Evolutionary conservation across 2,329 filamentous ascomycete genomes (phyloP).

Genomic region (Nemania diffusa): DNA sequence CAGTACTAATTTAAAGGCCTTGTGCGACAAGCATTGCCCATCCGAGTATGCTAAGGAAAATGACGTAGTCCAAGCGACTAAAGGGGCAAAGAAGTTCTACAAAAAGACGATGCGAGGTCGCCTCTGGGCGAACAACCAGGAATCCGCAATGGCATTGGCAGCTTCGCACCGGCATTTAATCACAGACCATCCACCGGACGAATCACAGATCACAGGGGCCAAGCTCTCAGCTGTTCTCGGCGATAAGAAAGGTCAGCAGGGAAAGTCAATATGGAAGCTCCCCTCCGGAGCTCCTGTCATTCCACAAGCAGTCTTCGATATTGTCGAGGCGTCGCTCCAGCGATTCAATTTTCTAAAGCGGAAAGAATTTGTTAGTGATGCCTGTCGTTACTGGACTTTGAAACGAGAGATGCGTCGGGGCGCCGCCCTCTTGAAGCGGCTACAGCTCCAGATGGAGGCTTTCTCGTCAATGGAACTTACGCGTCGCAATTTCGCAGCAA

Average conservation of each 20-base stretch:
- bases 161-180: constrained; percentile 73
- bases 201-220: constrained; percentile 83
- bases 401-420: constrained; percentile 94
- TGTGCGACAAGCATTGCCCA: constrained; percentile 95
- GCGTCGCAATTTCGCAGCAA: constrained; percentile 91
- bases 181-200: constrained; percentile 78
- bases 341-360: constrained; percentile 84
- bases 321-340: constrained; percentile 83
- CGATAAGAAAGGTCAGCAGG: constrained; percentile 76
- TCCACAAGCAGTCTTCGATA: constrained; percentile 85
- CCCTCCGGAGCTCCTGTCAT: constrained; percentile 96
- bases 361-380: constrained; percentile 92
- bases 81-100: constrained; percentile 88
- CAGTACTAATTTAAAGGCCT: constrained; percentile 86
- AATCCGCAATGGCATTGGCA: constrained; percentile 82
- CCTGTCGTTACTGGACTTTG: constrained; percentile 96
- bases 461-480: constrained; percentile 99
- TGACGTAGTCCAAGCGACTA: constrained; percentile 80
- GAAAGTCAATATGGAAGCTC: constrained; percentile 85
- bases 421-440: constrained; percentile 88
- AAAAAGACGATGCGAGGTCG: constrained; percentile 87
- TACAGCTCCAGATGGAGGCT: constrained; percentile 94
- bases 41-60: constrained; percentile 89
- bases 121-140: constrained; percentile 92
- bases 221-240: constrained; percentile 80